Evolutionary conservation across 805 yeast species (phyloP), one percentile per base, ranked within the genome.

Genomic region (Yarrowia osloensis): DNA sequence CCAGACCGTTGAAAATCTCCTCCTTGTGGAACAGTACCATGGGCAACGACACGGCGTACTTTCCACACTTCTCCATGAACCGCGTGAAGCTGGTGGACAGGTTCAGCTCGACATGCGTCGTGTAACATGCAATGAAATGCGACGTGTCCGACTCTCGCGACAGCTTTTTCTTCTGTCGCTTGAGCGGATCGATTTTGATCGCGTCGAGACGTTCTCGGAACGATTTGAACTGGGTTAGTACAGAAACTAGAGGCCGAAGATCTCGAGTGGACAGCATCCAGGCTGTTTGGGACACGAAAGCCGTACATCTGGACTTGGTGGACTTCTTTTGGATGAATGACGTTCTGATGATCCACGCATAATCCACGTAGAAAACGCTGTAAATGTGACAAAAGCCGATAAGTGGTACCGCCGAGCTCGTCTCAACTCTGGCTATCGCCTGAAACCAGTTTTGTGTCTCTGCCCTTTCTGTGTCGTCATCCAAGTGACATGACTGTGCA

Each of bases 71-170:
- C 7, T 83, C 83, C 3, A 83, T 79, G 71, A 92, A 88, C 2
- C 82, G 85, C 1, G 88, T 83, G 73, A 91, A 95, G 52, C 81
- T 81, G 4, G 86, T 86, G 46, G 97, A 87, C 67, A 90, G 78
- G 75, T 93, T 94, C 67, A 90, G 85, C 74, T 95, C 98, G 68
- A 81, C 84, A 97, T 98, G 94, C 71, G 90, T 91, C 55, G 88
- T 88, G 69, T 89, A 80, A 0, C 97, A 86, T 13, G 95, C 84
- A 31, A 88, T 77, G 71, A 93, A 90, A 76, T 89, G 93, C 1
- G 97, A 91, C 1, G 67, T 73, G 8, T 72, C 71, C 17, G 69
- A 66, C 12, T 76, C 78, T 9, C 72, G 70, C 17, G 73, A 72
- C 42, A 40, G 49, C 39, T 70, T 68, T 33, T 73, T 68, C 24